phyloP scores from a whole-genome alignment of 2,329 filamentous ascomycete species.

The Cryphonectria japonica region DNA sequence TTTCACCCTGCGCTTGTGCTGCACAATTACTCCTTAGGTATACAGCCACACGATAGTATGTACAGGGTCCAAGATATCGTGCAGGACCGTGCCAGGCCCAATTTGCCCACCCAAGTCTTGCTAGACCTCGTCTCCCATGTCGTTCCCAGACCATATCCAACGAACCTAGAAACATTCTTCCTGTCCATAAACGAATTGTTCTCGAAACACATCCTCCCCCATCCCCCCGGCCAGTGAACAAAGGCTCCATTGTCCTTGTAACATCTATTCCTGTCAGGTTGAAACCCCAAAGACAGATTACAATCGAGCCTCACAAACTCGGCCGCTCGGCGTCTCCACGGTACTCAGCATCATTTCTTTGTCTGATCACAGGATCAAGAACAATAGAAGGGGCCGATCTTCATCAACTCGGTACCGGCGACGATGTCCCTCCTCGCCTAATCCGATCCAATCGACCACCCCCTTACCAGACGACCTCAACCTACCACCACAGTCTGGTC shows the following conservation, averaged over 20 bases:
- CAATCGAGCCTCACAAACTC: not conserved
- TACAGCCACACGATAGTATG: not conserved
- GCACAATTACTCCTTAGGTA: not conserved
- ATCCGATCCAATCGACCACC: not conserved
- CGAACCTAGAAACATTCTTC: not conserved
- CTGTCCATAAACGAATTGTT: not conserved
- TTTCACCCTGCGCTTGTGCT: constrained; percentile 15
- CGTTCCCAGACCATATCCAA: not conserved
- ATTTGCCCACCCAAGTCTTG: not conserved
- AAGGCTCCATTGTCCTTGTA: not conserved
- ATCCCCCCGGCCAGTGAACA: not conserved
- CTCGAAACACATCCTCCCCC: not conserved
- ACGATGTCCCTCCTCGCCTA: constrained; percentile 23
- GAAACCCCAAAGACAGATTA: not conserved
- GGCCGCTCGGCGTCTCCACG: not conserved
- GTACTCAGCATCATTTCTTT: constrained; percentile 6
- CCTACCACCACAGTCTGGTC: not conserved
- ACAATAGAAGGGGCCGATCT: constrained; percentile 12
- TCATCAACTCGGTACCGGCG: constrained; percentile 6
- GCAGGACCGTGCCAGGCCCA: not conserved
- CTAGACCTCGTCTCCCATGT: not conserved
- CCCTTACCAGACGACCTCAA: constrained; percentile 4
- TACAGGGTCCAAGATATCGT: not conserved
- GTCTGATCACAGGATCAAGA: not conserved
- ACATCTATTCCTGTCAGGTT: constrained; percentile 5